These are phyloP conservation scores for Drosera capensis DNA, from an alignment of 148 eudicot genomes.

Conservation along the genomic window DNA sequence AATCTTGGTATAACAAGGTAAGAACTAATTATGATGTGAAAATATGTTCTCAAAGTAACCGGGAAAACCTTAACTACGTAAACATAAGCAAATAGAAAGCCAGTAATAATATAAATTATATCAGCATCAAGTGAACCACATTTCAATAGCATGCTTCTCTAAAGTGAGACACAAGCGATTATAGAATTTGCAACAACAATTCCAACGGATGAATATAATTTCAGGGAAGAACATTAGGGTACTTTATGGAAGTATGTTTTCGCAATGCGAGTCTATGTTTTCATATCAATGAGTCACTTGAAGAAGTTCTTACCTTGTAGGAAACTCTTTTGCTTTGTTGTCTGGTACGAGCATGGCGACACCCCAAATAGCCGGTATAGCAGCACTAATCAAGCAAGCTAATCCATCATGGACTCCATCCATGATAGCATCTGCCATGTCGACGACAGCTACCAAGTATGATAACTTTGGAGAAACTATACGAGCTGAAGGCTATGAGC, in stretches of 20 bases:
- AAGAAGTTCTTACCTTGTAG: constrained; percentile 16
- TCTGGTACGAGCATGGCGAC: constrained; percentile 97
- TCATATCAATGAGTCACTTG: background rate
- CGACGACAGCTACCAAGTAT: constrained; percentile 60
- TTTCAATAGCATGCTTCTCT: background rate
- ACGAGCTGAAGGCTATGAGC: constrained; percentile 48
- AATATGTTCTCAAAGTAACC: too few species aligned
- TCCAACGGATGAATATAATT: too few species aligned
- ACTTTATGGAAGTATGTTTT: background rate
- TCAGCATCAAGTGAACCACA: background rate
- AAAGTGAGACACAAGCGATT: too few species aligned
- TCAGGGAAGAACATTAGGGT: too few species aligned
- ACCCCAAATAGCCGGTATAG: constrained; percentile 87
- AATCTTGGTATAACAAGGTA: background rate
- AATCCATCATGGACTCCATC: constrained; percentile 74
- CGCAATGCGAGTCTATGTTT: background rate
- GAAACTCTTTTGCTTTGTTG: constrained; percentile 44
- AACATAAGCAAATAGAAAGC: too few species aligned
- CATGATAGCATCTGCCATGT: constrained; percentile 80
- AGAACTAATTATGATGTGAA: too few species aligned
- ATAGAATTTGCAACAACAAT: too few species aligned
- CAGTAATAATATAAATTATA: too few species aligned
- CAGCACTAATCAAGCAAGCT: constrained; percentile 67
- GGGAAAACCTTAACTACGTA: too few species aligned
- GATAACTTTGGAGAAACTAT: constrained; percentile 50